Evolutionary conservation across 208 protist species (phyloP).

Genomic region (Ichthyophonus hoferi): DNA sequence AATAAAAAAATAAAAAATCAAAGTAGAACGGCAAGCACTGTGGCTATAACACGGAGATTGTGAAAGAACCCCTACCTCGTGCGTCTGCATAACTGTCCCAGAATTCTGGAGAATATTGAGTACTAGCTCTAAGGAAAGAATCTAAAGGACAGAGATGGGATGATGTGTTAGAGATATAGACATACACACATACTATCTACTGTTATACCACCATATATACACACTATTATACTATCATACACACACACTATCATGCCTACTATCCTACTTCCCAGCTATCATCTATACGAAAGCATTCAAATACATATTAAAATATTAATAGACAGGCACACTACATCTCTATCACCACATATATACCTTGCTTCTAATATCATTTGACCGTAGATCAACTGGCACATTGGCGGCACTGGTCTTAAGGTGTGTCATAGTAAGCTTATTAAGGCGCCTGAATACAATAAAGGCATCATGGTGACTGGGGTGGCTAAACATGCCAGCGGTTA

Average conservation of each 20-base stretch:
- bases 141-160: too few species aligned
- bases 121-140: background rate
- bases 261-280: background rate
- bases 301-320: background rate
- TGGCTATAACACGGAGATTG: too few species aligned
- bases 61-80: background rate
- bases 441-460: slow-evolving; percentile 51
- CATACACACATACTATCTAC: background rate
- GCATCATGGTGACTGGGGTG: slow-evolving; percentile 47
- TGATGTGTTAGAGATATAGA: background rate
- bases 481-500: background rate
- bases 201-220: background rate
- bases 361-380: slow-evolving; percentile 44
- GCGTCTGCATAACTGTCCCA: slow-evolving; percentile 35
- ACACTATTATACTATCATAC: background rate
- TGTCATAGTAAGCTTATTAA: slow-evolving; percentile 56
- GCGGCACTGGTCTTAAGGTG: slow-evolving; percentile 10
- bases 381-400: background rate
- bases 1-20: too few species aligned
- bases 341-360: slow-evolving; percentile 29
- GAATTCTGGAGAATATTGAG: slow-evolving; percentile 42
- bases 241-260: background rate
- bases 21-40: too few species aligned
- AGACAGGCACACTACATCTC: background rate
- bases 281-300: background rate